A percentile compares a stretch with the other conserved stretches of the same genome.
Evolutionary conservation across 805 yeast genomes (phyloP).

Genomic region (Myxozyma nipponensis): DNA sequence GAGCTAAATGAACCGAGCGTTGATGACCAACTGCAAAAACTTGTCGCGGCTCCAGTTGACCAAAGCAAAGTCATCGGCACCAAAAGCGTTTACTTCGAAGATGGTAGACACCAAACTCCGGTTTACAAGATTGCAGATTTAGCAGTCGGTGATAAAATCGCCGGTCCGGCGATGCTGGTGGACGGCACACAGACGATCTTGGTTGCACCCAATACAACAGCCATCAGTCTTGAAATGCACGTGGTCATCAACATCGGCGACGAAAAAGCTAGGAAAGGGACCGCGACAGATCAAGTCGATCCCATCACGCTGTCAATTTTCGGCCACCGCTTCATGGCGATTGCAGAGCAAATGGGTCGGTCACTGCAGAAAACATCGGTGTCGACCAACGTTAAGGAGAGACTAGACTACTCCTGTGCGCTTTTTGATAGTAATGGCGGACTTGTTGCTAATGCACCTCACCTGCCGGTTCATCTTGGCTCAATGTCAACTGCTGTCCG

Average conservation of each 20-base stretch:
- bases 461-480: constrained; percentile 81
- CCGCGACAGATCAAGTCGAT: constrained; percentile 43
- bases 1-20: constrained; percentile 43
- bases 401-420: constrained; percentile 83
- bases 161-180: constrained; percentile 73
- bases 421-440: constrained; percentile 73
- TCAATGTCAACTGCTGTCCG: constrained; percentile 79
- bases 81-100: constrained; percentile 56
- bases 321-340: constrained; percentile 82
- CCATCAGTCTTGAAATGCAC: constrained; percentile 57
- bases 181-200: constrained; percentile 81
- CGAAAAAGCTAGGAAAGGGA: background rate
- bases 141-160: constrained; percentile 48
- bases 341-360: constrained; percentile 86
- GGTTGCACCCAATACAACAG: constrained; percentile 58
- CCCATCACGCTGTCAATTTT: constrained; percentile 73
- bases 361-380: constrained; percentile 76
- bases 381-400: constrained; percentile 76
- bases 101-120: constrained; percentile 46
- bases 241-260: constrained; percentile 45
- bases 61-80: constrained; percentile 28
- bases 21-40: constrained; percentile 49
- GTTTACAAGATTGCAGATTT: constrained; percentile 56
- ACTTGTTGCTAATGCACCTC: constrained; percentile 83
- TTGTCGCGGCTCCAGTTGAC: constrained; percentile 33